Percentiles rank a stretch among this genome's conserved stretches.
Evolutionary conservation across 345 rosid species (phyloP).

Genomic region (Hibiscus mutabilis): DNA sequence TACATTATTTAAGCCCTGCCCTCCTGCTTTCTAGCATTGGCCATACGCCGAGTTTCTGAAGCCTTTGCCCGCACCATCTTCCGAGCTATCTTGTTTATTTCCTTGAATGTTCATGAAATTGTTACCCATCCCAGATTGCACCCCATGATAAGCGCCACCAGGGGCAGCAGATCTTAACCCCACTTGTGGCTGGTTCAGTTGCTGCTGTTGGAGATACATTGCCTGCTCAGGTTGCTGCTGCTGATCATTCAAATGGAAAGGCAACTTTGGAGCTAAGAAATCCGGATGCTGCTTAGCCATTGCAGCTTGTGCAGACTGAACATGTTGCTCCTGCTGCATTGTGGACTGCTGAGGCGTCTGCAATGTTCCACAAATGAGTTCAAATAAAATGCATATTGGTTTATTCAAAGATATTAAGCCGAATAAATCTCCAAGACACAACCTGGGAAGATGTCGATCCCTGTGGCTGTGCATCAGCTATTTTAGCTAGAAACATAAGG

Average conservation of each 20-base stretch:
- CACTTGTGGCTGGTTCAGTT: slow-evolving; percentile 9
- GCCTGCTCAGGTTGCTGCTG: slow-evolving; percentile 6
- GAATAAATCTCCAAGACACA: not conserved
- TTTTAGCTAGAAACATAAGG: slow-evolving; percentile 29
- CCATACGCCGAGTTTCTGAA: not conserved
- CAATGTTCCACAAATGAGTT: slow-evolving; percentile 2
- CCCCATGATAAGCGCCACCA: slow-evolving; percentile 6
- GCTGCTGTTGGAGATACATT: slow-evolving; percentile 14
- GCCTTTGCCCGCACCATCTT: slow-evolving; percentile 3
- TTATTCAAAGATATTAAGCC: not conserved
- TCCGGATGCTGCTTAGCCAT: slow-evolving; percentile 20
- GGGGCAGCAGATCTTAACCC: slow-evolving; percentile 14
- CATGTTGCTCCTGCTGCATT: slow-evolving; percentile 23
- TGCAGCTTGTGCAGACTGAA: slow-evolving; percentile 23
- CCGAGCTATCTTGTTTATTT: slow-evolving; percentile 4
- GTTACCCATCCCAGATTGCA: slow-evolving; percentile 12
- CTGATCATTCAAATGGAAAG: slow-evolving; percentile 18
- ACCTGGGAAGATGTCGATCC: slow-evolving; percentile 25
- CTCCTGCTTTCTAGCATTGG: not conserved
- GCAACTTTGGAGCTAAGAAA: slow-evolving; percentile 4
- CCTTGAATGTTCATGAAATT: slow-evolving; percentile 8
- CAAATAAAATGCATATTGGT: not conserved
- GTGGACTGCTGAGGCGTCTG: slow-evolving; percentile 13
- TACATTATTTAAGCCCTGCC: not conserved
- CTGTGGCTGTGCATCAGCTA: slow-evolving; percentile 34